Conservation (phyloP, 2,329 filamentous ascomycete species). For the Raffaelea arxii region DNA sequence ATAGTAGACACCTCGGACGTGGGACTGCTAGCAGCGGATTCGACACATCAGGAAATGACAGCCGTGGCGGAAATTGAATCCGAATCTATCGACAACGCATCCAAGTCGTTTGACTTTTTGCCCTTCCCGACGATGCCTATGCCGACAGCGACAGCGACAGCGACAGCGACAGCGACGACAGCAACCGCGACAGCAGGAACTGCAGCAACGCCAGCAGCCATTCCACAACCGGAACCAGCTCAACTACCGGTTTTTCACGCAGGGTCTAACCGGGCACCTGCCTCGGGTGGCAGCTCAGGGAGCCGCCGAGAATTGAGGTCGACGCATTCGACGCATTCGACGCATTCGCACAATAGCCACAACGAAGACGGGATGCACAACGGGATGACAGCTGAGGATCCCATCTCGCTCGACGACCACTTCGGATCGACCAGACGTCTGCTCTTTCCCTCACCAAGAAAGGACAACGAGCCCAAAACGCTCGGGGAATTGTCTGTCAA, state of each 20-base stretch:
- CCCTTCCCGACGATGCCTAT: too few relatives aligned
- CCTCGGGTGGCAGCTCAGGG: conserved; percentile 15
- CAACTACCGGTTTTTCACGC: conserved; percentile 20
- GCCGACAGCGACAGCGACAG: neutral
- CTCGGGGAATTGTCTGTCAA: conserved; percentile 50
- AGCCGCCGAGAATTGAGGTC: conserved; percentile 30
- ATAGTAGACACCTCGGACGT: neutral
- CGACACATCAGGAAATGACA: too few relatives aligned
- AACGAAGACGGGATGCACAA: too few relatives aligned
- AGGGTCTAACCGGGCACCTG: conserved; percentile 20
- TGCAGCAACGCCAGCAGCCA: neutral
- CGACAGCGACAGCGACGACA: neutral
- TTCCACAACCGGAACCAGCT: neutral
- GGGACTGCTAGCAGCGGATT: too few relatives aligned
- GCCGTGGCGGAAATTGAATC: too few relatives aligned
- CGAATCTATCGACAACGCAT: too few relatives aligned
- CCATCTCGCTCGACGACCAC: conserved; percentile 41
- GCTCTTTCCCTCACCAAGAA: conserved; percentile 68
- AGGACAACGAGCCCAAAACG: conserved; percentile 51
- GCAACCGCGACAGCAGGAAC: neutral
- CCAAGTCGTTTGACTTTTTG: too few relatives aligned
- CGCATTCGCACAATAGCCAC: too few relatives aligned
- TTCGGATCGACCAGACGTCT: conserved; percentile 55
- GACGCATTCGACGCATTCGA: too few relatives aligned
- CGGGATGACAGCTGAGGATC: conserved; percentile 47